Percentiles rank a stretch among this genome's conserved stretches.
These are phyloP conservation scores for Boletus semigastroideus DNA, from an alignment of 1,284 basidiomycete species.

Conservation along the genomic window DNA sequence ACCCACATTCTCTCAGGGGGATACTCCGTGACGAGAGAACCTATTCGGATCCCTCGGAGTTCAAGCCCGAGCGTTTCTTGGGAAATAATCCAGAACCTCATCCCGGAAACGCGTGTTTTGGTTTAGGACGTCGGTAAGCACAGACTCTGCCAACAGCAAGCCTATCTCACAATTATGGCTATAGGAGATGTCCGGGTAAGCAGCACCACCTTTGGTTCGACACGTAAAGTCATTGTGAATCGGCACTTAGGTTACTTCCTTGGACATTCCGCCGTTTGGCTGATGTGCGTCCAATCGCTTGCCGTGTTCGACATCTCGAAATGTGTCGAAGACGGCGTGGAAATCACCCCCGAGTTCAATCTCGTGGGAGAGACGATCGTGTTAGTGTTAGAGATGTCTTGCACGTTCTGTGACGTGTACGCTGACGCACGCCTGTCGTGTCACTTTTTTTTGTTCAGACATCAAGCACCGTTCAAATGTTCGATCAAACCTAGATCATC, in stretches of 20 bases:
- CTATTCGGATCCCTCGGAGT: constrained; percentile 14
- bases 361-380: constrained; percentile 9
- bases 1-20: constrained; percentile 3
- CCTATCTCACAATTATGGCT: not conserved
- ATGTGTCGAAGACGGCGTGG: constrained; percentile 17
- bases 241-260: constrained; percentile 16
- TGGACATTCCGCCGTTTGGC: constrained; percentile 17
- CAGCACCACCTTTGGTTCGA: too few species aligned
- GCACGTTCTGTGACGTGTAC: not conserved
- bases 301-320: constrained; percentile 25
- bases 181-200: constrained; percentile 19
- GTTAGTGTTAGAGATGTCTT: constrained; percentile 2
- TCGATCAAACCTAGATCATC: constrained; percentile 52
- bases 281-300: constrained; percentile 15
- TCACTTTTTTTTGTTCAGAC: constrained; percentile 33
- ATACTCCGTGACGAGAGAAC: constrained; percentile 15
- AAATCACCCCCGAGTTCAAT: constrained; percentile 18
- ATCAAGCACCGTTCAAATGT: constrained; percentile 58
- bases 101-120: constrained; percentile 39
- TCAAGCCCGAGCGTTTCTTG: constrained; percentile 24
- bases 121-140: constrained; percentile 52
- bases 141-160: constrained; percentile 11
- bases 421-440: not conserved
- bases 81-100: constrained; percentile 41
- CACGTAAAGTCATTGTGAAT: not conserved